Evolutionary conservation across 2,329 filamentous ascomycete genomes (phyloP).

Genomic region (Xylariaceae sp.): DNA sequence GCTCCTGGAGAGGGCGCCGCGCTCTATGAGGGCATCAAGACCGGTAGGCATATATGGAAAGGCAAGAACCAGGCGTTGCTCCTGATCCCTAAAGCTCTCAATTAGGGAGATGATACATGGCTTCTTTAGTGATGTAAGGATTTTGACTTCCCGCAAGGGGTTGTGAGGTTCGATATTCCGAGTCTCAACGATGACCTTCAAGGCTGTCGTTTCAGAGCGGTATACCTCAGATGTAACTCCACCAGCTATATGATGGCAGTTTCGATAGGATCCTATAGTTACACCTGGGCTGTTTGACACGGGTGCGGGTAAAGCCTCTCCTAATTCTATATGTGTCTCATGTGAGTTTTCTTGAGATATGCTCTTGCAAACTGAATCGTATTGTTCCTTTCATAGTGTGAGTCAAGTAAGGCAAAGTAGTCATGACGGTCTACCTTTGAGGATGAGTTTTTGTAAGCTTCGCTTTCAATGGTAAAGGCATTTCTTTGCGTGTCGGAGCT

Average conservation of each 20-base stretch:
- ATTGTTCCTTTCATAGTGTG: conserved; percentile 49
- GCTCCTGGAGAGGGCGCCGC: conserved; percentile 33
- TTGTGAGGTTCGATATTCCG: conserved; percentile 76
- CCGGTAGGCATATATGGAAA: conserved; percentile 81
- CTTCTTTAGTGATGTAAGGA: conserved; percentile 58
- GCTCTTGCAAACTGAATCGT: conserved; percentile 42
- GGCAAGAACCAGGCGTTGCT: conserved; percentile 69
- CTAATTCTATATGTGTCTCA: conserved; percentile 17
- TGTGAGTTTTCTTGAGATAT: conserved; percentile 27
- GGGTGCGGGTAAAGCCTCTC: conserved; percentile 3
- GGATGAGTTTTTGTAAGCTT: conserved; percentile 54
- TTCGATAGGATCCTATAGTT: conserved; percentile 49
- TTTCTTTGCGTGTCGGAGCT: conserved; percentile 29
- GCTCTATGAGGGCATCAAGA: conserved; percentile 62
- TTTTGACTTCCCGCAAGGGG: conserved; percentile 71
- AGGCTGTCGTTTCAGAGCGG: conserved; percentile 59
- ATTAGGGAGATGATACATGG: conserved; percentile 64
- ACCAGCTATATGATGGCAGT: conserved; percentile 53
- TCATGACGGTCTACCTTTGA: conserved; percentile 48
- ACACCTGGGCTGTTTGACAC: conserved; percentile 32
- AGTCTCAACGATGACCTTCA: conserved; percentile 82
- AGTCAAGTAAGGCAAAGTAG: conserved; percentile 4
- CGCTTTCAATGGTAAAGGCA: conserved; percentile 64
- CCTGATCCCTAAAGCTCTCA: conserved; percentile 68
- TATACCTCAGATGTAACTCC: conserved; percentile 85